phyloP scores from a whole-genome alignment of 306 rosid genomes.

The Senna tora region DNA sequence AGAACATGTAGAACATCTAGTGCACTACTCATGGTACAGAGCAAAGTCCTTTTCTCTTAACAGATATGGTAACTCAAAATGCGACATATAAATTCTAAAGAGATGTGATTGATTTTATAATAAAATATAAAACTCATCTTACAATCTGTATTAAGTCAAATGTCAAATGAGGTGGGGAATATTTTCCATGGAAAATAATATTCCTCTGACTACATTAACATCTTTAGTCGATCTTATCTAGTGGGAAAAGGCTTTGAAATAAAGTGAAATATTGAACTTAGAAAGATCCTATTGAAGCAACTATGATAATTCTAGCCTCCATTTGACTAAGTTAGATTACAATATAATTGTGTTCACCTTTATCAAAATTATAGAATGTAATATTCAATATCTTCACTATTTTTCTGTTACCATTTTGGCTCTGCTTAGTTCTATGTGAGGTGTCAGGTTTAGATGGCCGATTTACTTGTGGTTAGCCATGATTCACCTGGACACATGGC shows the following conservation, averaged over 20 bases:
- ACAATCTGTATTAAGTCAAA: neutral
- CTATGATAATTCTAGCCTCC: neutral
- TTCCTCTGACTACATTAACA: neutral
- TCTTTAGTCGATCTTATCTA: no score
- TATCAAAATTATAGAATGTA: constrained; percentile 21
- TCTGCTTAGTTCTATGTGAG: neutral
- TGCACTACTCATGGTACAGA: neutral
- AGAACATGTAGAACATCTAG: neutral
- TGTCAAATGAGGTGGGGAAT: neutral
- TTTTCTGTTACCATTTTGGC: neutral
- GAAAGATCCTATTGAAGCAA: neutral
- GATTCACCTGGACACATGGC: neutral
- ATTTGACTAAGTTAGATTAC: neutral
- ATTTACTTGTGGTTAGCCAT: neutral
- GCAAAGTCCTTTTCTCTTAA: neutral
- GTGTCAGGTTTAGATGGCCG: constrained; percentile 26
- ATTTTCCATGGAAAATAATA: no score
- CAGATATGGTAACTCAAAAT: neutral
- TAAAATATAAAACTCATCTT: neutral
- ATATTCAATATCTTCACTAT: neutral
- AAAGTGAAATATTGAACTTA: neutral
- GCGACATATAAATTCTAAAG: neutral
- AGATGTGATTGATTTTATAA: neutral
- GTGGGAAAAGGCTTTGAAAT: no score
- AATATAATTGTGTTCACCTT: constrained; percentile 1